phyloP scores from a whole-genome alignment of 352 stramenopile genomes.

The Phytophthora ramorum region DNA sequence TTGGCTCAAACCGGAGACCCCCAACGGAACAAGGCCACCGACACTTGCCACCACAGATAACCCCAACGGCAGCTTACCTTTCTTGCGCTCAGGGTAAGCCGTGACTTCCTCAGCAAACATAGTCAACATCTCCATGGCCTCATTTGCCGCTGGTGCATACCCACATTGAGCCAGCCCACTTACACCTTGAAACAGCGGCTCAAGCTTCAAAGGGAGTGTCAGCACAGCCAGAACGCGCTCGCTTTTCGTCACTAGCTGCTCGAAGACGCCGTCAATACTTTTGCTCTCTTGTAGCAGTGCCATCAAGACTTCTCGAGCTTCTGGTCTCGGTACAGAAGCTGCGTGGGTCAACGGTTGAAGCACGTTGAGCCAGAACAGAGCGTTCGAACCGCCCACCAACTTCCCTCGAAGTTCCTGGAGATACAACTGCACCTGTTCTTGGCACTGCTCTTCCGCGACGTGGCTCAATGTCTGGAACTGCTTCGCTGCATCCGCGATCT shows the following conservation, averaged over 20 bases:
- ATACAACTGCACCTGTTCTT: conserved; percentile 37
- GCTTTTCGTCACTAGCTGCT: conserved; percentile 19
- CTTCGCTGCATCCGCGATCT: conserved; percentile 12
- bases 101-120: conserved; percentile 24
- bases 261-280: conserved; percentile 26
- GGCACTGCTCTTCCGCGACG: conserved; percentile 15
- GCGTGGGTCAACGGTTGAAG: conserved; percentile 23
- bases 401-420: conserved; percentile 30
- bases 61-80: conserved; percentile 6
- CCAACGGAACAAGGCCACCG: conserved; percentile 8
- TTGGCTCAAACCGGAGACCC: conserved; percentile 4
- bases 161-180: conserved; percentile 18
- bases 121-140: conserved; percentile 26
- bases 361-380: conserved; percentile 38
- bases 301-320: conserved; percentile 24
- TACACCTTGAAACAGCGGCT: conserved; percentile 36
- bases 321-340: conserved; percentile 11
- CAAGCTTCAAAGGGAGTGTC: conserved; percentile 38
- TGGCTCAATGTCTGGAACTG: conserved; percentile 11
- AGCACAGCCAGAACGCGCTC: conserved; percentile 22
- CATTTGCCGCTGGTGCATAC: conserved; percentile 11
- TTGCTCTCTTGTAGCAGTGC: conserved; percentile 34
- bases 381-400: conserved; percentile 13
- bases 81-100: conserved; percentile 5
- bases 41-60: conserved; percentile 29